Evolutionary conservation across 1,284 basidiomycete species (phyloP).

Genomic region (Porogramme epimiltina): DNA sequence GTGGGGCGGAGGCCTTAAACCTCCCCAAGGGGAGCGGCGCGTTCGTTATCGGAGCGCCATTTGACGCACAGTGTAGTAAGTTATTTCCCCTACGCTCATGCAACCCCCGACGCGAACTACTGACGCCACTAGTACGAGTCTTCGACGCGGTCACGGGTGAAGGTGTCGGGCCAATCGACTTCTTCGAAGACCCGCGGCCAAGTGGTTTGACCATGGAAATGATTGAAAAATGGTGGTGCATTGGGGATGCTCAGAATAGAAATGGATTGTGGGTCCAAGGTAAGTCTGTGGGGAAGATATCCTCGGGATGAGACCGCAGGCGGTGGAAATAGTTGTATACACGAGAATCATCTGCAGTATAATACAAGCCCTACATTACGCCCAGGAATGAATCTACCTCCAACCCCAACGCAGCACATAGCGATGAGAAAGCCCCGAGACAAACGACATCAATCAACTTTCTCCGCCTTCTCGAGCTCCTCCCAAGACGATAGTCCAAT

Average conservation of each 20-base stretch:
- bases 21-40: conserved; percentile 49
- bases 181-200: conserved; percentile 52
- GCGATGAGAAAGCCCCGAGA: too few species aligned
- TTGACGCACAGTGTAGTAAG: conserved; percentile 83
- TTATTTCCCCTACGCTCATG: conserved; percentile 7
- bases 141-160: conserved; percentile 38
- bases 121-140: conserved; percentile 48
- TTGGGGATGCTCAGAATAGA: conserved; percentile 72
- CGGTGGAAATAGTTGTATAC: too few species aligned
- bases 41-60: conserved; percentile 69
- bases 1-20: conserved; percentile 71
- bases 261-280: conserved; percentile 77
- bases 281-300: conserved; percentile 3
- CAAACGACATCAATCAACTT: conserved; percentile 17
- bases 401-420: neutral
- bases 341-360: too few species aligned
- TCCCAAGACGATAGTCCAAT: conserved; percentile 50
- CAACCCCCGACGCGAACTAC: too few species aligned
- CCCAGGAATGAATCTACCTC: neutral
- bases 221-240: conserved; percentile 88
- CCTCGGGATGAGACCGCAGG: neutral
- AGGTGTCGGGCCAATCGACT: conserved; percentile 68
- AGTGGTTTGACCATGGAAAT: conserved; percentile 48
- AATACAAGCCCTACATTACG: neutral
- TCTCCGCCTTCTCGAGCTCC: conserved; percentile 37